Evolutionary conservation across 1,284 basidiomycete genomes (phyloP).

Genomic region (Cryptococcus maquisensis): DNA sequence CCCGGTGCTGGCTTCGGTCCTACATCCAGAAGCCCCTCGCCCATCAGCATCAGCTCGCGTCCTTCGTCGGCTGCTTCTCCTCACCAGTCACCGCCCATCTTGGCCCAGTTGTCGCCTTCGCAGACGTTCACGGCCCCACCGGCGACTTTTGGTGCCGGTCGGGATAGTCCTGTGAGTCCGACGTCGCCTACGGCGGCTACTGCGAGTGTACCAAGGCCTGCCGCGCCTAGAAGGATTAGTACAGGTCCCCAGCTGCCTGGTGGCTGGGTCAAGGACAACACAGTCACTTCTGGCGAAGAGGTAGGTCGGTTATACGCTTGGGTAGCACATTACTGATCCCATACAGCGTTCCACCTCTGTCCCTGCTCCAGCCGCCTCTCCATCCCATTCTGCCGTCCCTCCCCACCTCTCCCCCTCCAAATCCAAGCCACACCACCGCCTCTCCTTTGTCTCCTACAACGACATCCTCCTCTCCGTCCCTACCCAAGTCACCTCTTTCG

Average conservation of each 20-base stretch:
- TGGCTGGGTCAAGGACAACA: slow-evolving; percentile 33
- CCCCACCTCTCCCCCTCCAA: slow-evolving; percentile 55
- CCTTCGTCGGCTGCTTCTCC: slow-evolving; percentile 20
- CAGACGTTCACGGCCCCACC: slow-evolving; percentile 7
- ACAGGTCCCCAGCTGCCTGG: slow-evolving; percentile 42
- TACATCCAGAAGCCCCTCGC: slow-evolving; percentile 29
- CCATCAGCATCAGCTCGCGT: slow-evolving; percentile 21
- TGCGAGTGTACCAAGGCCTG: slow-evolving; percentile 21
- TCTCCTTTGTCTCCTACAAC: slow-evolving; percentile 79
- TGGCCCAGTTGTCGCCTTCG: slow-evolving; percentile 21
- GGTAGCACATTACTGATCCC: background rate
- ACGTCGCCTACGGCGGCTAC: background rate
- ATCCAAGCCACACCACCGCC: slow-evolving; percentile 51
- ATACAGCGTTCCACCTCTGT: background rate
- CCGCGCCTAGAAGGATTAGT: slow-evolving; percentile 29
- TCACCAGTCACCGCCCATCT: slow-evolving; percentile 28
- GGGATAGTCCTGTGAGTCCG: background rate
- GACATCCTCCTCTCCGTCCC: slow-evolving; percentile 75
- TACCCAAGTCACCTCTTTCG: slow-evolving; percentile 63
- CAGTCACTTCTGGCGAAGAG: background rate
- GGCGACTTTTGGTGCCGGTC: background rate
- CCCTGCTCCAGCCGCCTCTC: slow-evolving; percentile 1
- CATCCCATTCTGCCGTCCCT: slow-evolving; percentile 47
- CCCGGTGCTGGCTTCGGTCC: background rate
- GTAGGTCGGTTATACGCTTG: background rate